A percentile compares a stretch with the other conserved stretches of the same genome.
Conservation (phyloP, 169 alveolate genomes). For the Hepatocystis sp. region DNA sequence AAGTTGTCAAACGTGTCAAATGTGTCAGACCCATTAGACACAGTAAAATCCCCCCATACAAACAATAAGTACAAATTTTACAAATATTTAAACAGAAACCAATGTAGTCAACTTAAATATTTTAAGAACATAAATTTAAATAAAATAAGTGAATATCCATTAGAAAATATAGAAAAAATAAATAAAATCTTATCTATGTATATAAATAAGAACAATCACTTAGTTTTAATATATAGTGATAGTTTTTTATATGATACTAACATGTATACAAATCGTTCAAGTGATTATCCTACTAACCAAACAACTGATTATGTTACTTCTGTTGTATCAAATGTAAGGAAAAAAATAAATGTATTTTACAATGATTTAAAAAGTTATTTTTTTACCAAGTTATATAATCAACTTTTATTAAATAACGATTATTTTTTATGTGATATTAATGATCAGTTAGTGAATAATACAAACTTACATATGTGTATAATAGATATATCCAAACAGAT, state of each 20-base stretch:
- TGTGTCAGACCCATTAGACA: neutral
- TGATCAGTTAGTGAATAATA: slow-evolving; percentile 16
- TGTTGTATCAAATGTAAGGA: slow-evolving; percentile 3
- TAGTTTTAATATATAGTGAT: slow-evolving; percentile 52
- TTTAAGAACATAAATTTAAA: slow-evolving; percentile 29
- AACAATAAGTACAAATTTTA: neutral
- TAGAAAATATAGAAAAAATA: neutral
- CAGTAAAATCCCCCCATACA: too few relatives aligned
- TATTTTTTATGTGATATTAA: slow-evolving; percentile 31
- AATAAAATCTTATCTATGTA: slow-evolving; percentile 22
- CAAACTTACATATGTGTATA: slow-evolving; percentile 18
- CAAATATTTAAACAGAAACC: slow-evolving; percentile 27
- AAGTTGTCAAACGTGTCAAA: too few relatives aligned
- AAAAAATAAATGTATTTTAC: slow-evolving; percentile 1
- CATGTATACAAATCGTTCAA: neutral
- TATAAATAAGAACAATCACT: slow-evolving; percentile 25
- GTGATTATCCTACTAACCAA: neutral
- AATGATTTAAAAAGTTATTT: neutral
- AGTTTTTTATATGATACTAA: slow-evolving; percentile 6
- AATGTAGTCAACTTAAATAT: slow-evolving; percentile 23
- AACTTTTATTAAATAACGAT: slow-evolving; percentile 14
- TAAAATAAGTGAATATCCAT: slow-evolving; percentile 25
- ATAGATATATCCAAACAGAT: slow-evolving; percentile 3
- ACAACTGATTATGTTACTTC: too few relatives aligned
- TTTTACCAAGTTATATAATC: slow-evolving; percentile 5